Evolutionary conservation across 768 basidiomycete genomes (phyloP).

Genomic region (Cystofilobasidium ferigula): DNA sequence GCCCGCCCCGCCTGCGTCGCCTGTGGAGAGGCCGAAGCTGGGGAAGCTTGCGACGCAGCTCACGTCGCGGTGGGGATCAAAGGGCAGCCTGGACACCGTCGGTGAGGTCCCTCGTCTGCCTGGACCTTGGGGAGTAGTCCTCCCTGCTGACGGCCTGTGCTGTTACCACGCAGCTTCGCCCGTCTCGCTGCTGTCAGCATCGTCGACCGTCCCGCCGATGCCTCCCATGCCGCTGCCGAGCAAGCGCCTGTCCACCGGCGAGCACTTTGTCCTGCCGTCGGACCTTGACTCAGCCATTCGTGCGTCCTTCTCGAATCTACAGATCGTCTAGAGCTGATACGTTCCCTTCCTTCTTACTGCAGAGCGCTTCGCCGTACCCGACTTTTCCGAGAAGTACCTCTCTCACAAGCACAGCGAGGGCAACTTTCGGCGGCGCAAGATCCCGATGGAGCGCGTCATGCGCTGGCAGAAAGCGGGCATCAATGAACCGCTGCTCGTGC

Average conservation of each 20-base stretch:
- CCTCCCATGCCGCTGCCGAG: conserved; percentile 37
- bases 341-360: conserved; percentile 40
- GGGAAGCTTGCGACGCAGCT: conserved; percentile 62
- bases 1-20: not conserved
- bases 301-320: conserved; percentile 59
- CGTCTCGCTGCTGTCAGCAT: conserved; percentile 45
- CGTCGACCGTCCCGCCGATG: conserved; percentile 30
- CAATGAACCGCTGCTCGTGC: conserved; percentile 58
- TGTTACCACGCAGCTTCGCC: conserved; percentile 63
- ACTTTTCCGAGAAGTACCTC: conserved; percentile 78
- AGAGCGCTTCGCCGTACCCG: conserved; percentile 71
- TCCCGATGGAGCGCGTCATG: conserved; percentile 40
- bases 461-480: conserved; percentile 81
- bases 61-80: conserved; percentile 47
- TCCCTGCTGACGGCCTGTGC: conserved; percentile 26
- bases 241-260: conserved; percentile 35
- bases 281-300: conserved; percentile 48
- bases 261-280: conserved; percentile 16
- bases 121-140: not conserved
- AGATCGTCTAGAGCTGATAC: not conserved
- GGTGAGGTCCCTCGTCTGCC: conserved; percentile 42
- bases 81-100: conserved; percentile 45
- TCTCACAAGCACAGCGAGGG: conserved; percentile 72
- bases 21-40: conserved; percentile 49
- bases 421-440: conserved; percentile 47